phyloP scores from a whole-genome alignment of 2,329 filamentous ascomycete genomes.

The Colletotrichum abscissum region DNA sequence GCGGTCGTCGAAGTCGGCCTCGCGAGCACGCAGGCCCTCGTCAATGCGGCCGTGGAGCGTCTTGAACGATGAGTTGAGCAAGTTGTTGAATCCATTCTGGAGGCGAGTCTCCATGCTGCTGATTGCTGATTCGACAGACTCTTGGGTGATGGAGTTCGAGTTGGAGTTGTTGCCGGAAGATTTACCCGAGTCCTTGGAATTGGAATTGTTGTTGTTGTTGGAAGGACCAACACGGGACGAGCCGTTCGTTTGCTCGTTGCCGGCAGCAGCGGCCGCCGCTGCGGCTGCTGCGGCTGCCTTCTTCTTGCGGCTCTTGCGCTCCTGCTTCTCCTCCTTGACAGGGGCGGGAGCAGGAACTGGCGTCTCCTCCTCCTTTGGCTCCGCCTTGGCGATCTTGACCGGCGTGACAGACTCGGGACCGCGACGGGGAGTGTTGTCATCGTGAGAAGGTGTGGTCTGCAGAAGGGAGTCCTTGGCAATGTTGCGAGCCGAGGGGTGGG shows the following conservation, averaged over 20 bases:
- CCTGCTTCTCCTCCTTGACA: constrained; percentile 63
- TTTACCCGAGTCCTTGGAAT: constrained; percentile 47
- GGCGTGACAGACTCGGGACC: constrained; percentile 47
- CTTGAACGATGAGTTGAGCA: constrained; percentile 68
- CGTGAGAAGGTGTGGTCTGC: constrained; percentile 41
- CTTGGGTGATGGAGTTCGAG: constrained; percentile 48
- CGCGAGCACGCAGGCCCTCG: constrained; percentile 70
- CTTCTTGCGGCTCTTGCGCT: constrained; percentile 74
- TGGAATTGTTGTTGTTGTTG: constrained; percentile 37
- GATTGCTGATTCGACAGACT: constrained; percentile 65
- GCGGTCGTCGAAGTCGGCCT: constrained; percentile 63
- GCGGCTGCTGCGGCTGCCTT: constrained; percentile 64
- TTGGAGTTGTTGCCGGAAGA: constrained; percentile 42
- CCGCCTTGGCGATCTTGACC: constrained; percentile 52
- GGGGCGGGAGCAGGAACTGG: constrained; percentile 48
- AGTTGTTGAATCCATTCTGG: constrained; percentile 57
- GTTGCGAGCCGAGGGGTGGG: constrained; percentile 41
- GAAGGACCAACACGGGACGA: constrained; percentile 46
- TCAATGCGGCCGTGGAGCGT: constrained; percentile 72
- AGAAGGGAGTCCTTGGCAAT: constrained; percentile 50
- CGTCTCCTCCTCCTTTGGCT: constrained; percentile 61
- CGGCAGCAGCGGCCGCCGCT: constrained; percentile 52
- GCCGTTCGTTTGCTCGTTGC: constrained; percentile 60
- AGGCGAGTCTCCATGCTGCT: constrained; percentile 64
- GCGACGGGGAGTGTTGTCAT: constrained; percentile 45